Evolutionary conservation across 2,329 filamentous ascomycete genomes (phyloP).

Genomic region (Beauveria asiatica): DNA sequence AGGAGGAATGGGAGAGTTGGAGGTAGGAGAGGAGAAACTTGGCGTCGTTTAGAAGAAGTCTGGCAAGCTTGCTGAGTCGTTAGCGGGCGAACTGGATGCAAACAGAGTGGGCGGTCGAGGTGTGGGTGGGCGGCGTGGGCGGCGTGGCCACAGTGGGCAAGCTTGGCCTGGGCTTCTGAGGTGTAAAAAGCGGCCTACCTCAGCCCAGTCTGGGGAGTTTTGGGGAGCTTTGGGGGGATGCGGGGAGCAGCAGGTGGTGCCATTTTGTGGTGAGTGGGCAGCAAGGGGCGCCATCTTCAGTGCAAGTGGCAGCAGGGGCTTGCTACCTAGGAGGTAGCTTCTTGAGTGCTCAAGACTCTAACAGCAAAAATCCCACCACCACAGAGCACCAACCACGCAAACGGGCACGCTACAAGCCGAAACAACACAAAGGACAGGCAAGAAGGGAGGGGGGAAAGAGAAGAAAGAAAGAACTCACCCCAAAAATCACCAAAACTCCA

Average conservation of each 20-base stretch:
- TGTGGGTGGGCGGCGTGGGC: background rate
- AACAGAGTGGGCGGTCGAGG: background rate
- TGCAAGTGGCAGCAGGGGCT: no score
- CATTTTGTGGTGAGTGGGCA: no score
- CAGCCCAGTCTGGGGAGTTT: no score
- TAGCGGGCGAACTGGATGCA: background rate
- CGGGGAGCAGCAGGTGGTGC: background rate
- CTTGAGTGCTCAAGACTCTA: no score
- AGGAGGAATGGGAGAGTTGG: slow-evolving; percentile 13
- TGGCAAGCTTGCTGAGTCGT: slow-evolving; percentile 33
- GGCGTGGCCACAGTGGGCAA: background rate
- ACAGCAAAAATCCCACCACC: no score
- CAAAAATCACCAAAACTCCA: background rate
- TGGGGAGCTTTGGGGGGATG: background rate
- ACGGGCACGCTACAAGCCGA: no score
- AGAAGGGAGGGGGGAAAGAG: background rate
- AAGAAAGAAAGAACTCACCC: background rate
- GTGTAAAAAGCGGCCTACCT: background rate
- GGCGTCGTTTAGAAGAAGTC: slow-evolving; percentile 43
- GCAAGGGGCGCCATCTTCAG: no score
- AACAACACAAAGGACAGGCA: background rate
- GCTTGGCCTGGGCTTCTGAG: background rate
- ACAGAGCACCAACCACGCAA: no score
- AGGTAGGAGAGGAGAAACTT: slow-evolving; percentile 23
- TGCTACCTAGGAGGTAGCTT: no score